Evolutionary conservation across 1,284 basidiomycete genomes (phyloP).

Genomic region (Trametes hirsuta): DNA sequence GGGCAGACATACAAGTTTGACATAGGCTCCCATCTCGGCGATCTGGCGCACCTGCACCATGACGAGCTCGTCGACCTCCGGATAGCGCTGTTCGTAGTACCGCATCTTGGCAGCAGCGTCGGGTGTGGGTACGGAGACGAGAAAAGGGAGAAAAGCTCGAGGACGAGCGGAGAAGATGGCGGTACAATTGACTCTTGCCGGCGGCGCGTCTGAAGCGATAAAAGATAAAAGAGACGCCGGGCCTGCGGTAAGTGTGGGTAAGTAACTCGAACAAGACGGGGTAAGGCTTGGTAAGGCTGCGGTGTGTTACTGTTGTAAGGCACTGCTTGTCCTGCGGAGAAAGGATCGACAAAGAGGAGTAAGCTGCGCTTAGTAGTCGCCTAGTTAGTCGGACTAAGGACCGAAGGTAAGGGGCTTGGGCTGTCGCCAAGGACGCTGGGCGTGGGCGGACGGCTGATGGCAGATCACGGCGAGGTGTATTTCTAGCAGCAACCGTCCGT

Average conservation of each 20-base stretch:
- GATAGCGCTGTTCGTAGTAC: conserved; percentile 82
- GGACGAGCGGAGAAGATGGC: conserved; percentile 9
- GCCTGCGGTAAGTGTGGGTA: background rate
- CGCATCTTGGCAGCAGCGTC: conserved; percentile 53
- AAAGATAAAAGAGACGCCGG: conserved; percentile 14
- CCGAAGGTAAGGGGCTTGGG: background rate
- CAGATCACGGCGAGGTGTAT: background rate
- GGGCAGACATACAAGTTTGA: conserved; percentile 82
- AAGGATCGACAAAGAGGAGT: no score
- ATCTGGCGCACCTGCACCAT: conserved; percentile 99
- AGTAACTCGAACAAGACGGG: background rate
- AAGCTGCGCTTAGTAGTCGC: background rate
- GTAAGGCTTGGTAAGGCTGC: background rate
- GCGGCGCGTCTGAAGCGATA: conserved; percentile 13
- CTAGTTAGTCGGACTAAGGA: background rate
- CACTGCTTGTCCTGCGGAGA: no score
- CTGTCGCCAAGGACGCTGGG: conserved; percentile 6
- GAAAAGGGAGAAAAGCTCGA: background rate
- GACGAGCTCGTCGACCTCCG: conserved; percentile 95
- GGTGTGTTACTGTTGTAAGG: no score
- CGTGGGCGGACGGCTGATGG: background rate
- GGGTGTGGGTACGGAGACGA: background rate
- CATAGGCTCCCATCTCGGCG: conserved; percentile 99
- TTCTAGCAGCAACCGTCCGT: background rate
- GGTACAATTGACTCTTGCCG: conserved; percentile 11